Evolutionary conservation across 257 asterid genomes (phyloP).

Genomic region (Solanum chaucha): DNA sequence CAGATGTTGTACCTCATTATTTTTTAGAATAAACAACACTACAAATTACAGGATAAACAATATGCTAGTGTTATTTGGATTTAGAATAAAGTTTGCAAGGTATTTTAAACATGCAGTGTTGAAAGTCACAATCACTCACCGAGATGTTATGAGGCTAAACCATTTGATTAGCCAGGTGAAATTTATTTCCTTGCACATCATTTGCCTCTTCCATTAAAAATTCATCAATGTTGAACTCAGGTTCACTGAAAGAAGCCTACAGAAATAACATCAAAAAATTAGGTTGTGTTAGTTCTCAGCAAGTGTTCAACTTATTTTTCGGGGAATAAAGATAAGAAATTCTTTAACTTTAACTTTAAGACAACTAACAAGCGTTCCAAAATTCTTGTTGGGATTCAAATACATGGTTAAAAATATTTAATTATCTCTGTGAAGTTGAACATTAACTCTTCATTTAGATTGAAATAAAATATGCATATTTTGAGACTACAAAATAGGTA

Average conservation of each 20-base stretch:
- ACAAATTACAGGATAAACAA: background rate
- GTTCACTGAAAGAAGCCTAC: background rate
- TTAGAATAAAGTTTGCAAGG: background rate
- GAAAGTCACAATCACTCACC: slow-evolving; percentile 6
- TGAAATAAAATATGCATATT: background rate
- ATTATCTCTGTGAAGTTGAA: background rate
- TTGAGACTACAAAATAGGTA: background rate
- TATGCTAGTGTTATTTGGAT: background rate
- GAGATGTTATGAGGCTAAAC: background rate
- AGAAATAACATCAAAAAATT: background rate
- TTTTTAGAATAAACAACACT: background rate
- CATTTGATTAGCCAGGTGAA: slow-evolving; percentile 1
- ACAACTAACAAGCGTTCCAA: background rate
- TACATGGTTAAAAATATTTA: background rate
- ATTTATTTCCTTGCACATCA: background rate
- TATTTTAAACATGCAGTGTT: background rate
- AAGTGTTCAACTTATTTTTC: background rate
- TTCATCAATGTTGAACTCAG: background rate
- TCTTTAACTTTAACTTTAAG: background rate
- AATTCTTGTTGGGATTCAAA: background rate
- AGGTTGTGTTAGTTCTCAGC: background rate
- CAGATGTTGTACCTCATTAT: background rate
- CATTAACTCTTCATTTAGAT: background rate
- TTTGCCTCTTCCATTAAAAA: background rate
- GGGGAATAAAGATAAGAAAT: background rate